Evolutionary conservation across 139 green algal genomes (phyloP).

Genomic region (Marvania coccoides): DNA sequence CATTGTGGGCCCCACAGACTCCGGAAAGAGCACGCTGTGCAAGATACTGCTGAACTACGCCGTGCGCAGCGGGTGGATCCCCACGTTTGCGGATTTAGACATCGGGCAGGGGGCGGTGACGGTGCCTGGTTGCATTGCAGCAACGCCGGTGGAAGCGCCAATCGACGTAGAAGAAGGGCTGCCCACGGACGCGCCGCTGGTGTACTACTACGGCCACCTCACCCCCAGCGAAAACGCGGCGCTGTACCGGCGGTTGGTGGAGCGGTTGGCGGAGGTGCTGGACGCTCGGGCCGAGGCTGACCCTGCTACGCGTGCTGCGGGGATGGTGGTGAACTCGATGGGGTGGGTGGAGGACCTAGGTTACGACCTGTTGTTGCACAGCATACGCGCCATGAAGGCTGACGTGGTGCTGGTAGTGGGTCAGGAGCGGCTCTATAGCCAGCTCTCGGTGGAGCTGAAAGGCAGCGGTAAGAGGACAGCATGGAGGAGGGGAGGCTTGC

Average conservation of each 20-base stretch:
- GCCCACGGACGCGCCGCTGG: constrained; percentile 64
- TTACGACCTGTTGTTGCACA: constrained; percentile 85
- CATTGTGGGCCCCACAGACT: constrained; percentile 79
- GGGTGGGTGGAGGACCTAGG: constrained; percentile 86
- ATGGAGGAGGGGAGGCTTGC: no score
- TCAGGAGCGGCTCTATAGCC: constrained; percentile 70
- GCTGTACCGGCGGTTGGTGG: constrained; percentile 70
- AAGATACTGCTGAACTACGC: constrained; percentile 84
- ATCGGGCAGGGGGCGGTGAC: constrained; percentile 83
- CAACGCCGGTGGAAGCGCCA: constrained; percentile 69
- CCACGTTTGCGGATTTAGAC: constrained; percentile 82
- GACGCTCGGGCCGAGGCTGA: constrained; percentile 42
- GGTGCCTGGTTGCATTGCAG: constrained; percentile 71
- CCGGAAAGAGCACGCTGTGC: constrained; percentile 77
- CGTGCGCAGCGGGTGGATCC: constrained; percentile 53
- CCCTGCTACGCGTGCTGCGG: constrained; percentile 37
- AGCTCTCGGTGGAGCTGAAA: constrained; percentile 46
- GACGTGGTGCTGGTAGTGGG: constrained; percentile 88
- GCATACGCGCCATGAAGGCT: constrained; percentile 44
- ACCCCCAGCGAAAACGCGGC: constrained; percentile 55
- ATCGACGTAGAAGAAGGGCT: constrained; percentile 66
- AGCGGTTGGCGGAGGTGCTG: constrained; percentile 65
- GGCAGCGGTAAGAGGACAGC: no score
- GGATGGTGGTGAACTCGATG: constrained; percentile 90
- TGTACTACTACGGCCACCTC: constrained; percentile 78